Evolutionary conservation across 176 grass and related monocot species (phyloP).

Genomic region (Carex parvula): DNA sequence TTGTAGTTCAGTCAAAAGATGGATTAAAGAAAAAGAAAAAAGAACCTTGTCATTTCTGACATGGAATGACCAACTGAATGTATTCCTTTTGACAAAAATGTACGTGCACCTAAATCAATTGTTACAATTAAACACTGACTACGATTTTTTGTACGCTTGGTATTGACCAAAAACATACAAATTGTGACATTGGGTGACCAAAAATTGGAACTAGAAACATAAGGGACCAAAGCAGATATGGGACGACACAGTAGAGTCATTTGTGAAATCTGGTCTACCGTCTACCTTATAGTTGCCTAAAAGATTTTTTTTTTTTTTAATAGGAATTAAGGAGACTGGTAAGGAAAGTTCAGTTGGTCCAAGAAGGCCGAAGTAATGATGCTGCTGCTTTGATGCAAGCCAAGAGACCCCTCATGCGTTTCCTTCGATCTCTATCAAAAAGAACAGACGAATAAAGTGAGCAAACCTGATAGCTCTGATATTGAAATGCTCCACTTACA

Average conservation of each 20-base stretch:
- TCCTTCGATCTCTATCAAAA: slow-evolving; percentile 69
- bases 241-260: neutral
- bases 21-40: neutral
- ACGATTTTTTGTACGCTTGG: neutral
- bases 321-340: slow-evolving; percentile 82
- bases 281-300: neutral
- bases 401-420: slow-evolving; percentile 63
- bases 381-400: slow-evolving; percentile 29
- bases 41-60: neutral
- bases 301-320: neutral
- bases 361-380: slow-evolving; percentile 42
- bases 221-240: neutral
- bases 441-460: slow-evolving; percentile 37
- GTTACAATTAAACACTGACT: neutral
- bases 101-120: neutral
- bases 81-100: neutral
- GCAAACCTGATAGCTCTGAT: neutral
- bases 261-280: neutral
- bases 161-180: neutral
- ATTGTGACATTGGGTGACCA: neutral
- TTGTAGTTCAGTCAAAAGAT: neutral
- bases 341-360: slow-evolving; percentile 49
- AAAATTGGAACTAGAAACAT: neutral
- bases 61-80: neutral
- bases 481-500: neutral